Base-by-base conservation (phyloP, 805 yeast species). In the Zygosaccharomyces bailii region DNA sequence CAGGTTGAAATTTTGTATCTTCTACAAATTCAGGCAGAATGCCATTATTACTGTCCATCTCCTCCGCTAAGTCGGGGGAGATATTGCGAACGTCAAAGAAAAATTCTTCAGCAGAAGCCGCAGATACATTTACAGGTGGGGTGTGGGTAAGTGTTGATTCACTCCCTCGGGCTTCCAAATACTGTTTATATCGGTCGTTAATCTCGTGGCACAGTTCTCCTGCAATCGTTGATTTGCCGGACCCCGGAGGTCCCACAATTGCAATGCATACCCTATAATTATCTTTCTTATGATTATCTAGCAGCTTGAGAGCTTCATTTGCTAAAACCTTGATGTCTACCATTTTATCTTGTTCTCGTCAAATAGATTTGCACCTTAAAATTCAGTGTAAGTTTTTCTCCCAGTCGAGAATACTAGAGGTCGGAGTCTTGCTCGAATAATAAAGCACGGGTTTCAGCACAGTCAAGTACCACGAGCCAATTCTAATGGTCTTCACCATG, bases 221-320 rank as follows among this genome's bases (percentile, higher is more conserved):
- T 1, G 90, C 80, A 27, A 81, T 56, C 0, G 95, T 84, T 3
- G 90, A 75, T 60, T 87, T 87, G 0, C 96, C 96, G 0, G 90
- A 79, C 4, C 96, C 96, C 2, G 96, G 96, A 0, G 80, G 73
- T 1, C 96, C 96, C 2, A 82, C 80, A 9, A 88, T 56, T 0
- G 84, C 67, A 7, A 88, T 68, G 13, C 83, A 47, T 2, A 79
- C 60, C 51, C 90, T 66, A 46, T 75, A 71, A 31, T 61, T 59
- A 0, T 49, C 46, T 10, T 63, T 55, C 11, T 53, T 37, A 9
- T 43, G 45, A 2, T 54, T 42, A 8, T 58, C 53, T 4, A 64
- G 56, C 13, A 68, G 49, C 9, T 51, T 37, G 2, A 68, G 41
- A 0, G 67, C 61, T 34, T 70, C 53, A 20, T 64, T 54, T 4